These are phyloP conservation scores for Pleurotus giganteus DNA, from an alignment of 768 basidiomycete genomes.

Conservation along the genomic window DNA sequence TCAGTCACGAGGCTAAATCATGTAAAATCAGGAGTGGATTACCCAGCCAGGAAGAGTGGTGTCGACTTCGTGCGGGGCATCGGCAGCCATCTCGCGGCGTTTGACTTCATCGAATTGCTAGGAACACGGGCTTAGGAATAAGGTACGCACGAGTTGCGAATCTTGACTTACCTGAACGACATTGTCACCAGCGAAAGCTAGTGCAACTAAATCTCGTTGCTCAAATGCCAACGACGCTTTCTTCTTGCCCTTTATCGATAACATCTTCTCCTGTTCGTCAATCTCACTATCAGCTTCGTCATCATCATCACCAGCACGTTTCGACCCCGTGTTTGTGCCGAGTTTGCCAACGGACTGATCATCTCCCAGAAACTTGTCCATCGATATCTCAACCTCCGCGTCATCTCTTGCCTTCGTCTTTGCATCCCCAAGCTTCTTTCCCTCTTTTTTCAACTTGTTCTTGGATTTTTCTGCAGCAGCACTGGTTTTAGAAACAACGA, in stretches of 20 bases:
- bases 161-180: conserved; percentile 72
- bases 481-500: conserved; percentile 69
- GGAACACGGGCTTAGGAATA: conserved; percentile 2
- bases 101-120: conserved; percentile 90
- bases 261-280: conserved; percentile 61
- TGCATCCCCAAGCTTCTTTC: conserved; percentile 53
- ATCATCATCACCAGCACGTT: conserved; percentile 42
- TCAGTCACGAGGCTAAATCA: conserved; percentile 1
- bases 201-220: conserved; percentile 90
- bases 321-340: conserved; percentile 42
- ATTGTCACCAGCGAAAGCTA: conserved; percentile 96
- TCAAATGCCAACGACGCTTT: conserved; percentile 66
- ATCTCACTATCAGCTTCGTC: conserved; percentile 64
- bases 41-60: conserved; percentile 97
- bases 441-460: conserved; percentile 70
- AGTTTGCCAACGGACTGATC: conserved; percentile 27
- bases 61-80: too few species aligned
- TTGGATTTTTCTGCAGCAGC: conserved; percentile 61
- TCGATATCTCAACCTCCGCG: conserved; percentile 73
- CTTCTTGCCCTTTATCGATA: conserved; percentile 38
- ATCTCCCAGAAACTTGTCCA: conserved; percentile 46
- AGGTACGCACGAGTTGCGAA: neutral
- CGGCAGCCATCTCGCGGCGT: conserved; percentile 76
- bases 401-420: conserved; percentile 67
- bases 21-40: conserved; percentile 22